A percentile compares a stretch with the other conserved stretches of the same genome.
phyloP scores from a whole-genome alignment of 2,329 filamentous ascomycete genomes.

The Pleoardoris graminearum region DNA sequence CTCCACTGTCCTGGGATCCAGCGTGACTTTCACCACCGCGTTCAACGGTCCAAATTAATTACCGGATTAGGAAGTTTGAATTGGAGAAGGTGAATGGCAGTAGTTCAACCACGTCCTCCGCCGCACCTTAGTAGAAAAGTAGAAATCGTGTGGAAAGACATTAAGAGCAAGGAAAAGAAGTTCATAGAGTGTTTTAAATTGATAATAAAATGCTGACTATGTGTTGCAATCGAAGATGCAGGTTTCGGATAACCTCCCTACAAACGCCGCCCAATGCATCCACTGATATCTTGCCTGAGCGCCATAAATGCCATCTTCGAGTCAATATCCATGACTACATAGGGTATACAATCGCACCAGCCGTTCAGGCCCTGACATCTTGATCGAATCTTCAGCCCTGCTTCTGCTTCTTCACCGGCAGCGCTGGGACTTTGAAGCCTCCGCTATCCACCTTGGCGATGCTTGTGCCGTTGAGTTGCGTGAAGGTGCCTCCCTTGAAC shows the following conservation, averaged over 20 bases:
- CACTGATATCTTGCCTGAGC: conserved; percentile 1
- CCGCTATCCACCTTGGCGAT: conserved; percentile 56
- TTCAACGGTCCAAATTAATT: too few relatives aligned
- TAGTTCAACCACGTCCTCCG: too few relatives aligned
- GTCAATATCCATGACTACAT: neutral
- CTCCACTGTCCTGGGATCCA: too few relatives aligned
- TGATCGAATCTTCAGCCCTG: conserved; percentile 7
- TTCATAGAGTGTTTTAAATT: too few relatives aligned
- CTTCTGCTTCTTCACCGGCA: conserved; percentile 71
- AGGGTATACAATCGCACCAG: neutral
- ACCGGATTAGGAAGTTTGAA: too few relatives aligned
- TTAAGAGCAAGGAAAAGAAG: too few relatives aligned
- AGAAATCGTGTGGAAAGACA: too few relatives aligned
- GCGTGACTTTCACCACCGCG: too few relatives aligned
- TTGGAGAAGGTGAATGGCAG: too few relatives aligned
- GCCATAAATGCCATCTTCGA: conserved; percentile 3
- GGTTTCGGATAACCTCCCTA: neutral
- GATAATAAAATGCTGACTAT: too few relatives aligned
- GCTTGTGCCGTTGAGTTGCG: conserved; percentile 66
- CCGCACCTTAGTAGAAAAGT: too few relatives aligned
- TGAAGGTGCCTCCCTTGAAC: conserved; percentile 98
- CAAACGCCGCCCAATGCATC: conserved; percentile 13
- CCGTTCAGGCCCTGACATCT: neutral
- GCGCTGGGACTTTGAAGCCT: conserved; percentile 80
- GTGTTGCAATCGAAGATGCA: too few relatives aligned